Evolutionary conservation across 495 filamentous ascomycete species (phyloP).

Genomic region (Xylaria grammica): DNA sequence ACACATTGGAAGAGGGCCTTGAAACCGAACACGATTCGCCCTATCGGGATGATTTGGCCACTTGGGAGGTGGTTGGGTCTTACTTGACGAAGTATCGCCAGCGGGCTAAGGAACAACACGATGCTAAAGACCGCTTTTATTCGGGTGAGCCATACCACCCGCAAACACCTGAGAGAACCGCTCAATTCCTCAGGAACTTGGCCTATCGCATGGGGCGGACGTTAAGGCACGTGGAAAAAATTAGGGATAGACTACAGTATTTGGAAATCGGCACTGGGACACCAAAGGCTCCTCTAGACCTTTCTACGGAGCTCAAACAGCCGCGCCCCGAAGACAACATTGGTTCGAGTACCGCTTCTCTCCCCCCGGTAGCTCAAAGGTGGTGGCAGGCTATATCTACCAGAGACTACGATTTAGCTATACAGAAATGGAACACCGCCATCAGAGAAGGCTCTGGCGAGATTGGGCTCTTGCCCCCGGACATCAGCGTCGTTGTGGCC

Average conservation of each 20-base stretch:
- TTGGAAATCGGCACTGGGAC: not conserved
- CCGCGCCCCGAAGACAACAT: constrained; percentile 14
- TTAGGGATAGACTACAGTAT: constrained; percentile 29
- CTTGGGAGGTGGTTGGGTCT: constrained; percentile 20
- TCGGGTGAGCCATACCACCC: not conserved
- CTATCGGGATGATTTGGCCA: constrained; percentile 7
- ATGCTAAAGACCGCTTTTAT: not conserved
- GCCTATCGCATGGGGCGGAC: constrained; percentile 38
- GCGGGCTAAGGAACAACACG: not conserved
- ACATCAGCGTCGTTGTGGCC: constrained; percentile 22
- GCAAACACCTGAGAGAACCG: constrained; percentile 31
- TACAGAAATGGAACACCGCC: constrained; percentile 25
- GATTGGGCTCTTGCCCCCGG: constrained; percentile 27
- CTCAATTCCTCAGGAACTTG: constrained; percentile 37
- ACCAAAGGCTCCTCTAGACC: constrained; percentile 8
- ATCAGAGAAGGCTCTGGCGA: constrained; percentile 28
- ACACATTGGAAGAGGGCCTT: not conserved
- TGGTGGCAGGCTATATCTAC: constrained; percentile 32
- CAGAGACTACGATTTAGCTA: constrained; percentile 9
- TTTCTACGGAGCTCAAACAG: constrained; percentile 18
- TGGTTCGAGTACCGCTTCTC: not conserved
- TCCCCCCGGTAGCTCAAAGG: not conserved
- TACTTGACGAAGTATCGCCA: constrained; percentile 14
- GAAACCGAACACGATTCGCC: constrained; percentile 9
- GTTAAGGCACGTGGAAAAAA: constrained; percentile 27